Percentiles rank a stretch among this genome's conserved stretches.
Conservation (phyloP, 1,284 basidiomycete species). For the Inonotus obliquus region DNA sequence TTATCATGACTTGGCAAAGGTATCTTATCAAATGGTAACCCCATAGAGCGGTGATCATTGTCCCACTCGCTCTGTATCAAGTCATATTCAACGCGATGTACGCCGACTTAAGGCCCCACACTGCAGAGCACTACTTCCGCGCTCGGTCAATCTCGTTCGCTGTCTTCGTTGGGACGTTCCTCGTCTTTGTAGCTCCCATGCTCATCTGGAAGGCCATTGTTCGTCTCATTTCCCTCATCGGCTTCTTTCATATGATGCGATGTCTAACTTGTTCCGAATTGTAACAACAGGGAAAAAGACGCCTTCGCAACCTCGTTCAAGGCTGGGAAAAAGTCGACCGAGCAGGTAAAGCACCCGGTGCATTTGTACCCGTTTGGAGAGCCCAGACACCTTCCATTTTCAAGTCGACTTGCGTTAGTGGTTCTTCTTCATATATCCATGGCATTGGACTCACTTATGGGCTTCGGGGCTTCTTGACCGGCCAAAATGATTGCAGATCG, state of each 20-base stretch:
- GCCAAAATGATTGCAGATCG: slow-evolving; percentile 30
- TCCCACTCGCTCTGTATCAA: slow-evolving; percentile 39
- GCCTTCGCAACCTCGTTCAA: slow-evolving; percentile 34
- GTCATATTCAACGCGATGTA: slow-evolving; percentile 30
- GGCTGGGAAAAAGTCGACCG: slow-evolving; percentile 42
- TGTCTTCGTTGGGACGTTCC: slow-evolving; percentile 34
- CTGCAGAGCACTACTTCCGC: slow-evolving; percentile 28
- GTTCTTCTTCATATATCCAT: background rate
- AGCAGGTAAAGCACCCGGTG: slow-evolving; percentile 26
- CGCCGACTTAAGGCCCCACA: slow-evolving; percentile 20
- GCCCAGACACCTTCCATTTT: slow-evolving; percentile 41
- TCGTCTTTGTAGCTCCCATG: slow-evolving; percentile 42
- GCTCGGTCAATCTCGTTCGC: slow-evolving; percentile 37
- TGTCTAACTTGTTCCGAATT: background rate
- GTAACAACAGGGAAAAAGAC: slow-evolving; percentile 37
- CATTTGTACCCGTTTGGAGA: slow-evolving; percentile 39
- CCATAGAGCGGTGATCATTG: slow-evolving; percentile 36
- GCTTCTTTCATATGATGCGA: background rate
- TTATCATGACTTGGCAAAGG: background rate
- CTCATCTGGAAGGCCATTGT: slow-evolving; percentile 46
- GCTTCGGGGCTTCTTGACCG: slow-evolving; percentile 2
- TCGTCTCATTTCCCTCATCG: slow-evolving; percentile 19
- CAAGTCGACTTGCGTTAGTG: slow-evolving; percentile 34
- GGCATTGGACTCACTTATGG: too few species aligned
- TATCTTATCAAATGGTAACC: background rate